Percentiles rank a stretch among this genome's conserved stretches.
These are phyloP conservation scores for Halenospora varia DNA, from an alignment of 495 filamentous ascomycete genomes.

Conservation along the genomic window DNA sequence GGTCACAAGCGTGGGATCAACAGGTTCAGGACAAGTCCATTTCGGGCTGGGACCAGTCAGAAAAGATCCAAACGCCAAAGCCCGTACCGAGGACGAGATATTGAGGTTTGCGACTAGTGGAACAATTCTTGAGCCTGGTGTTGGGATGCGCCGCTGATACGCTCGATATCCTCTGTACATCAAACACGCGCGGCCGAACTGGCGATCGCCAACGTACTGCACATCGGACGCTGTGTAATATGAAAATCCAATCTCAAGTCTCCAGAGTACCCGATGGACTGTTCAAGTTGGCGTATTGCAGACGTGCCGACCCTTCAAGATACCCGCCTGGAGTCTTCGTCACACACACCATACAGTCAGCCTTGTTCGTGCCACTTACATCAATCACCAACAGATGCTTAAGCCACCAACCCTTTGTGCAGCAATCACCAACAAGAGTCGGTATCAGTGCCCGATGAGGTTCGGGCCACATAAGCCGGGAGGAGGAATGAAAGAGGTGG, in stretches of 20 bases:
- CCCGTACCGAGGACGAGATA: constrained; percentile 27
- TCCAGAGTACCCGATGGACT: neutral
- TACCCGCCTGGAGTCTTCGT: neutral
- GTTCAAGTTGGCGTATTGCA: neutral
- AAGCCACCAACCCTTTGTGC: neutral
- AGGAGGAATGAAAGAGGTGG: too few relatives aligned
- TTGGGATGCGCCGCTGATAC: neutral
- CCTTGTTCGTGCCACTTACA: neutral
- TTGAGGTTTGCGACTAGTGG: constrained; percentile 55
- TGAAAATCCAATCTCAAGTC: too few relatives aligned
- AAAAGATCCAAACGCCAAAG: constrained; percentile 30
- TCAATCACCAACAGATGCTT: neutral
- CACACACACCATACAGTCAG: neutral
- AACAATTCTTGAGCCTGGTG: constrained; percentile 18
- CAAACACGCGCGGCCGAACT: too few relatives aligned
- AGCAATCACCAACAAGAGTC: neutral
- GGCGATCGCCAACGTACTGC: too few relatives aligned
- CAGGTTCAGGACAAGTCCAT: constrained; percentile 36
- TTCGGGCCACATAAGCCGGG: neutral
- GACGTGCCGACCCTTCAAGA: neutral
- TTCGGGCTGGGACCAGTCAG: constrained; percentile 32
- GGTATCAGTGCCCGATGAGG: neutral
- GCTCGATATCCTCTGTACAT: neutral
- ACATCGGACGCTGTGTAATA: too few relatives aligned
- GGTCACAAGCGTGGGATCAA: constrained; percentile 38